Percentiles rank a stretch among this genome's conserved stretches.
phyloP scores from a whole-genome alignment of 164 flowering plant genomes.

The Taxillus chinensis region DNA sequence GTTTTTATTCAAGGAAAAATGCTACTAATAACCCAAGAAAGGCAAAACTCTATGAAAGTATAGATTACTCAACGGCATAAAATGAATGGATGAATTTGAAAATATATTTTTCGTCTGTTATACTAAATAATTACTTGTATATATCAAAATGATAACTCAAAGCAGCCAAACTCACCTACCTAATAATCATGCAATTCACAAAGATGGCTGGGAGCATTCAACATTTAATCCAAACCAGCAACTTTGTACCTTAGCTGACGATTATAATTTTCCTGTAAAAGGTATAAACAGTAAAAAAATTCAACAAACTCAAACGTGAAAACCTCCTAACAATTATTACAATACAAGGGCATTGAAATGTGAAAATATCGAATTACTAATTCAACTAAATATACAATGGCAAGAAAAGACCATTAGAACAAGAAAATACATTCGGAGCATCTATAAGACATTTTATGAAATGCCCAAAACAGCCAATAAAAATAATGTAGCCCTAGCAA shows the following conservation, averaged over 20 bases:
- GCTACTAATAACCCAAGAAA: too few relatives aligned
- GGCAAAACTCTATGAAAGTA: too few relatives aligned
- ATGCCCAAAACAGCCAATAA: background rate
- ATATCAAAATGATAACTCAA: too few relatives aligned
- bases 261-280: constrained; percentile 57
- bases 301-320: background rate
- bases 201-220: constrained; percentile 1
- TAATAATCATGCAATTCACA: background rate
- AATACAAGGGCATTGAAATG: background rate
- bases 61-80: too few relatives aligned
- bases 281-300: background rate
- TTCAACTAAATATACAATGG: background rate
- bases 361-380: background rate
- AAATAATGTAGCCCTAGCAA: background rate
- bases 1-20: too few relatives aligned
- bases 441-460: background rate
- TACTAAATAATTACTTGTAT: too few relatives aligned
- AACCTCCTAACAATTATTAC: background rate
- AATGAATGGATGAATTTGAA: too few relatives aligned
- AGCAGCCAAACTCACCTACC: too few relatives aligned
- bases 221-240: constrained; percentile 41
- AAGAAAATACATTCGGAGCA: background rate
- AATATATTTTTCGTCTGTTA: too few relatives aligned
- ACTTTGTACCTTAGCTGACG: constrained; percentile 47
- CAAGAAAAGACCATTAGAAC: background rate